These are phyloP conservation scores for Cladobotryum mycophilum DNA, from an alignment of 2,329 filamentous ascomycete species.

Conservation along the genomic window DNA sequence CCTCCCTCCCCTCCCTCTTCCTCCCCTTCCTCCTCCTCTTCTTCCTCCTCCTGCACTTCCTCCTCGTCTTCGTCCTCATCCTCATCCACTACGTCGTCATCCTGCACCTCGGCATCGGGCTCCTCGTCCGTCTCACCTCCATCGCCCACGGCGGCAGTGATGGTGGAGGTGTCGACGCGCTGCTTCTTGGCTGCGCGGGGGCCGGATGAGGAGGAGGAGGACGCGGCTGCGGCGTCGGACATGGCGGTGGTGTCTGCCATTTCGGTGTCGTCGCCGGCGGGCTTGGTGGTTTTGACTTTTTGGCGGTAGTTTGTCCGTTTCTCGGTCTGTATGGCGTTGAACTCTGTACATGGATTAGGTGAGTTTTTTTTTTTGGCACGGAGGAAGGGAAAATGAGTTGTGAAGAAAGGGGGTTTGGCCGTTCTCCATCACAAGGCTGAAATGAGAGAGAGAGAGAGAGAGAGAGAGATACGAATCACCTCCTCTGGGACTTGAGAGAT, in stretches of 20 bases:
- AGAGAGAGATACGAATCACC: not conserved
- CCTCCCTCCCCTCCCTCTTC: conserved; percentile 39
- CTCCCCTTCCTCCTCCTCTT: conserved; percentile 34
- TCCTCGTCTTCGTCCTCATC: conserved; percentile 37
- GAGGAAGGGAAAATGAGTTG: not conserved
- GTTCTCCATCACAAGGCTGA: no score
- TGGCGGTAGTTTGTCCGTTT: conserved; percentile 69
- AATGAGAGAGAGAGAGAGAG: no score
- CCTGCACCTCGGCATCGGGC: conserved; percentile 25
- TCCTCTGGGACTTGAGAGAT: not conserved
- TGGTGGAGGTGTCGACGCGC: conserved; percentile 37
- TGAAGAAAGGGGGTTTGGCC: not conserved
- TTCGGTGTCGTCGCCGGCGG: conserved; percentile 28
- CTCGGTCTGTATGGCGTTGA: conserved; percentile 65
- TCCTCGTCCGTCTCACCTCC: conserved; percentile 21
- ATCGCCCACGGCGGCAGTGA: conserved; percentile 27
- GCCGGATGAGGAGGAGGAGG: not conserved
- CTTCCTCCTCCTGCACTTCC: conserved; percentile 41
- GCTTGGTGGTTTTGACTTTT: conserved; percentile 61
- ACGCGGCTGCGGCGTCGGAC: conserved; percentile 21
- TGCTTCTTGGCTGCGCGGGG: conserved; percentile 37
- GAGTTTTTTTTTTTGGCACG: no score
- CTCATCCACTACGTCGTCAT: conserved; percentile 28
- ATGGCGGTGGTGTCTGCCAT: conserved; percentile 28
- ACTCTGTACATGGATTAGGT: conserved; percentile 42